Evolutionary conservation across 192 early-diverging fungal genomes (phyloP).

Genomic region (Coemansia sp.): DNA sequence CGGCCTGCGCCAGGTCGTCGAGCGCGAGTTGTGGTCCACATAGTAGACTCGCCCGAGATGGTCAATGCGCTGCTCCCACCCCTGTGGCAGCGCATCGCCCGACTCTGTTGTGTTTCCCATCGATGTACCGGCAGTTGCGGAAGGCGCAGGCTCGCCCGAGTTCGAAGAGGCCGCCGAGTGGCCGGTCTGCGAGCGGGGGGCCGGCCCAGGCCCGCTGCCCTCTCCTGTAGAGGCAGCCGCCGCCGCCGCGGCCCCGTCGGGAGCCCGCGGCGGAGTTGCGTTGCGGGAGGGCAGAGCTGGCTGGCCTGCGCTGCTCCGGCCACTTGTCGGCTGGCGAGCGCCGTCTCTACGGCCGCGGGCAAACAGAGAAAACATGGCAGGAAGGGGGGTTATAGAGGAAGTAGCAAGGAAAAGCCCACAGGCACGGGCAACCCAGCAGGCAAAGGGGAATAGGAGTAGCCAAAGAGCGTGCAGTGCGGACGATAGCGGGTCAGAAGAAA

Average conservation of each 20-base stretch:
- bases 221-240: constrained; percentile 1
- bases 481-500: not conserved
- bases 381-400: not conserved
- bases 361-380: constrained; percentile 41
- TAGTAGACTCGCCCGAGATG: constrained; percentile 92
- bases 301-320: constrained; percentile 12
- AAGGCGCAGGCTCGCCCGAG: not conserved
- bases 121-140: constrained; percentile 1
- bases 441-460: not conserved
- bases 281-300: constrained; percentile 17
- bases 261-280: constrained; percentile 5
- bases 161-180: not conserved
- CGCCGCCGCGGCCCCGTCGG: constrained; percentile 1
- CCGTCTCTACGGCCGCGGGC: constrained; percentile 41
- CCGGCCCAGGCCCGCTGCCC: too few relatives aligned
- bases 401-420: not conserved
- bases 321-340: constrained; percentile 18
- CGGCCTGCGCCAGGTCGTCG: constrained; percentile 84
- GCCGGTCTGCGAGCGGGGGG: constrained; percentile 8
- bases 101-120: constrained; percentile 26
- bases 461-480: not conserved
- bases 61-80: constrained; percentile 96
- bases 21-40: constrained; percentile 95
- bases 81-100: constrained; percentile 42
- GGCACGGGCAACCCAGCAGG: not conserved